Evolutionary conservation across 2,329 filamentous ascomycete species (phyloP), one percentile per base, ranked within the genome.

Genomic region (Pseudocercospora fuligena): DNA sequence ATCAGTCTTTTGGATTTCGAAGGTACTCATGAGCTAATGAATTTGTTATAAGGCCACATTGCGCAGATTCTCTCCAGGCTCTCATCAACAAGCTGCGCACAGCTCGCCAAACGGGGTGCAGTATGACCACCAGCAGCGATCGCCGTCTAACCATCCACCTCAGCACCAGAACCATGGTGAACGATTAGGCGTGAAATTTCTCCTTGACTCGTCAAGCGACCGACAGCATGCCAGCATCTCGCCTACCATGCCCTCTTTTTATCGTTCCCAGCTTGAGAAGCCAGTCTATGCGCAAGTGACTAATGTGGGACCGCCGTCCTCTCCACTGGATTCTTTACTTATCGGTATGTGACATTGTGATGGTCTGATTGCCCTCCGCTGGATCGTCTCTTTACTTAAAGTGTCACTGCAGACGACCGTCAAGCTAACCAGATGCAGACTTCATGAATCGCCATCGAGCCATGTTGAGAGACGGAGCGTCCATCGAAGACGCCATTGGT

Each of bases 281-380:
- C 72, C 75, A 6, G 49, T 72, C 0, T 77, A 79, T 65, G 70
- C 78, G 59, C 79, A 78, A 5, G 69, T 82, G 4, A 81, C 82
- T 2, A 77, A 77, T 29, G 92, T 93, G 73, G 83, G 86, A 21
- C 77, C 84, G 1, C 86, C 92, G 0, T 93, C 92, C 0, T 95
- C 92, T 76, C 88, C 92, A 0, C 84, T 97, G 1, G 93, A 97
- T 75, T 84, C 82, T 49, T 86, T 97, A n/a, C 85, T 97, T 53
- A 85, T 94, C 9, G 56, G 56, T 58, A 58, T 23, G 56, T 58
- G 29, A 58, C 9, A 27, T 40, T 19, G 19, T 21, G 53, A 12
- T 11, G 9, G 31, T 21, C 3, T n/a, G 11, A 21, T 11, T 58
- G 56, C 31, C 36, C 29, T 58, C 12, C 56, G 4, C 56, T 27